Base-by-base conservation (phyloP, 345 rosid species). In the Streptanthus diversifolius region DNA sequence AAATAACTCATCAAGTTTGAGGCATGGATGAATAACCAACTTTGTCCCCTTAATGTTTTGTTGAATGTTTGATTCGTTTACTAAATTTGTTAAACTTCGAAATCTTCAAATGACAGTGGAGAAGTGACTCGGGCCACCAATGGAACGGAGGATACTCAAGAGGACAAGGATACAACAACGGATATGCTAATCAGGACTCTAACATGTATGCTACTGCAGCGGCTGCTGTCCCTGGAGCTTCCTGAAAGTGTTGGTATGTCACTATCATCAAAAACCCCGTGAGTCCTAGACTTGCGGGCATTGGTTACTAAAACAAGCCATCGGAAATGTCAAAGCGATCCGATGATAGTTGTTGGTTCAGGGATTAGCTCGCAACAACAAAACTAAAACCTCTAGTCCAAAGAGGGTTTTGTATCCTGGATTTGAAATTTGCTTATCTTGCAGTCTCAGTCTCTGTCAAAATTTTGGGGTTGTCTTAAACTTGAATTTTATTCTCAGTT, bases 61-160 rank as follows among this genome's bases (percentile, higher is more conserved):
- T 25, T 17, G 22, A 36, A 40, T 29, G 35, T 21, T 35, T 10
- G 17, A n/a, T 41, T 3, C 8, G 24, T 22, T 30, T 18, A 47
- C 59, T 68, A 11, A 57, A 8, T 24, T 1, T 32, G 35, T 40
- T 54, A 3, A 17, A 40, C 54, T 14, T 73, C 0, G 35, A 17
- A 24, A 36, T 59, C 1, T 63, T 2, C 33, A 65, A 66, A 67
- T 66, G 71, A 35, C 91, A 92, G 98, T 85, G 96, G 95, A 82
- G 96, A 83, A 77, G 80, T 30, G 91, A 90, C 70, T 71, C 76
- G 24, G 57, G 81, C 36, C 80, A 72, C 72, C 96, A 89, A 41
- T 87, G 97, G 97, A 86, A 86, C 14, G 96, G 96, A 45, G 85
- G 79, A 64, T 82, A 90, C 74, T 74, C 83, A 24, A 85, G 93